Conservation (phyloP, 2,329 filamentous ascomycete species). For the Fusarium globosum region DNA sequence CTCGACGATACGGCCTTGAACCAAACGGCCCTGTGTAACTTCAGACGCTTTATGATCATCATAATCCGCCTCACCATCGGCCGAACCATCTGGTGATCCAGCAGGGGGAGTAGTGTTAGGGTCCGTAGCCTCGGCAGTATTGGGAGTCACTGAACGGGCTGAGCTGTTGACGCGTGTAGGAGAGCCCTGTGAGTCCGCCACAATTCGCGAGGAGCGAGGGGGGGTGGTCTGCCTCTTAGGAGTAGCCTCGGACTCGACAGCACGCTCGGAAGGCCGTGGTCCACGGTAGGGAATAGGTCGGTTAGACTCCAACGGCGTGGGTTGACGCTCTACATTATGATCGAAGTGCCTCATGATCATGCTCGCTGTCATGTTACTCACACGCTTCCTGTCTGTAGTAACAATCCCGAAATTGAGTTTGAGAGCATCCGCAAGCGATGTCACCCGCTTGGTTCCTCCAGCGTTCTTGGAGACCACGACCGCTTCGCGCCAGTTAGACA, state of each 20-base stretch:
- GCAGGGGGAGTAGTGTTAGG: slow-evolving; percentile 37
- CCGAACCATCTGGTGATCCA: slow-evolving; percentile 42
- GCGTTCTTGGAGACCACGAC: slow-evolving; percentile 99
- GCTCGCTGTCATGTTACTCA: slow-evolving; percentile 79
- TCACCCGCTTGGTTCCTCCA: slow-evolving; percentile 96
- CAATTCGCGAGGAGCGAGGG: slow-evolving; percentile 46
- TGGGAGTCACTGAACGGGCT: slow-evolving; percentile 23
- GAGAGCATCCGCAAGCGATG: slow-evolving; percentile 91
- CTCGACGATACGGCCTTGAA: slow-evolving; percentile 95
- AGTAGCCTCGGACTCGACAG: slow-evolving; percentile 37
- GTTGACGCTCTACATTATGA: slow-evolving; percentile 61
- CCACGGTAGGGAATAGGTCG: slow-evolving; percentile 38
- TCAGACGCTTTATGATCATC: slow-evolving; percentile 86
- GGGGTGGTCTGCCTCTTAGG: slow-evolving; percentile 34
- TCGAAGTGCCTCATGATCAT: slow-evolving; percentile 79
- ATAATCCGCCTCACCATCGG: slow-evolving; percentile 62
- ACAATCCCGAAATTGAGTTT: slow-evolving; percentile 99
- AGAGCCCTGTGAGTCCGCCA: slow-evolving; percentile 58
- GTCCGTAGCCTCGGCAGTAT: slow-evolving; percentile 19
- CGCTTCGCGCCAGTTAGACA: slow-evolving; percentile 87
- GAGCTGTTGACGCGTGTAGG: slow-evolving; percentile 50
- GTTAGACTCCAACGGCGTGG: slow-evolving; percentile 52
- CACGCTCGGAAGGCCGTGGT: slow-evolving; percentile 27
- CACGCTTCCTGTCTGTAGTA: slow-evolving; percentile 80
- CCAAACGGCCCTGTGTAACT: slow-evolving; percentile 88